A percentile compares a stretch with the other conserved stretches of the same genome.
Evolutionary conservation across 768 basidiomycete genomes (phyloP).

Genomic region (Leccinum aurantiacum): DNA sequence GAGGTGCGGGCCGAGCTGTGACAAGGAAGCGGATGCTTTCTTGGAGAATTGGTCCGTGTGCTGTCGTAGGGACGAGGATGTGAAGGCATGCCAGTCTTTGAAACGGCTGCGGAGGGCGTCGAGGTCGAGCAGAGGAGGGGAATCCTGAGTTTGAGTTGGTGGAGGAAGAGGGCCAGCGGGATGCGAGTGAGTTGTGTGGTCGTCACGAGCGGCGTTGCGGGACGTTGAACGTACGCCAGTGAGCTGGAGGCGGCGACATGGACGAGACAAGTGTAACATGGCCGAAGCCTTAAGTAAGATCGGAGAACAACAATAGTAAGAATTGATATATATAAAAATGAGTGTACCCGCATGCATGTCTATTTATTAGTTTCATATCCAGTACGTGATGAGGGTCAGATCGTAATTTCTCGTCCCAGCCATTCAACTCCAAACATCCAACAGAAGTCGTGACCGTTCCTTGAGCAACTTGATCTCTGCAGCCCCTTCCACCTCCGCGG

Average conservation of each 20-base stretch:
- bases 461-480: constrained; percentile 95
- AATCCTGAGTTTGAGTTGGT: constrained; percentile 2
- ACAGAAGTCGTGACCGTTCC: constrained; percentile 83
- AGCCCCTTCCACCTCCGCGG: constrained; percentile 79
- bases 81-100: constrained; percentile 47
- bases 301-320: neutral
- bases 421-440: constrained; percentile 87
- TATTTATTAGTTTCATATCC: constrained; percentile 19
- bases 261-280: constrained; percentile 25
- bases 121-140: constrained; percentile 15
- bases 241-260: neutral
- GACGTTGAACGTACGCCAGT: neutral
- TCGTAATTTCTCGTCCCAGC: neutral
- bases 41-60: constrained; percentile 60
- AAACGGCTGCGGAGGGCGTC: constrained; percentile 38
- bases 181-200: neutral
- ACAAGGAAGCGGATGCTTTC: constrained; percentile 58
- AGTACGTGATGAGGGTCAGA: neutral
- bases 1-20: constrained; percentile 72
- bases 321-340: constrained; percentile 2
- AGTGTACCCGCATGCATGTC: constrained; percentile 8
- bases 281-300: neutral
- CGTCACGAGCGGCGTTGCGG: neutral
- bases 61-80: constrained; percentile 40
- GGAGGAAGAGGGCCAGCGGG: neutral